phyloP scores from a whole-genome alignment of 2,329 filamentous ascomycete species.

The Endoconidiophora polonica region DNA sequence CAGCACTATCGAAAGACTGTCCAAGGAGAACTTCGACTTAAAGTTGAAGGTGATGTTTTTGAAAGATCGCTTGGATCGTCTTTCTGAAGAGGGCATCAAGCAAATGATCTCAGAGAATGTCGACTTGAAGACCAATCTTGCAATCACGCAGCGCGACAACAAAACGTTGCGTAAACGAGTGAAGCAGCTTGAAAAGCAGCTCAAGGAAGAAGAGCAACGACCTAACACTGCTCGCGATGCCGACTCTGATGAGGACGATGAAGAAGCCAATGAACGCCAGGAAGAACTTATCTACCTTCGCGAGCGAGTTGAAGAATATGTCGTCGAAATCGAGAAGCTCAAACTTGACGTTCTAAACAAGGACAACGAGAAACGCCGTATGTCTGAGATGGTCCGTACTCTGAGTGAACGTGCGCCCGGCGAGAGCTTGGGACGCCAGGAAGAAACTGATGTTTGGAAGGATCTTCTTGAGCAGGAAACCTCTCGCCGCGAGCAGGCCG shows the following conservation, averaged over 20 bases:
- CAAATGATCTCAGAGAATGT: slow-evolving; percentile 98
- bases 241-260: slow-evolving; percentile 41
- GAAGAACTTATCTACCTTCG: slow-evolving; percentile 74
- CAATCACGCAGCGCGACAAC: slow-evolving; percentile 80
- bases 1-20: slow-evolving; percentile 86
- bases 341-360: slow-evolving; percentile 60
- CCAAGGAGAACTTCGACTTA: slow-evolving; percentile 95
- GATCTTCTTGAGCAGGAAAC: slow-evolving; percentile 88
- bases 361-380: slow-evolving; percentile 71
- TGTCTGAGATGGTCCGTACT: slow-evolving; percentile 60
- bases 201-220: slow-evolving; percentile 45
- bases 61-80: slow-evolving; percentile 78
- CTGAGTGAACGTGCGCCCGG: slow-evolving; percentile 32
- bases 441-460: slow-evolving; percentile 77
- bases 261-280: slow-evolving; percentile 52
- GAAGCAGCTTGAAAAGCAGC: slow-evolving; percentile 70
- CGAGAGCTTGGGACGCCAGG: slow-evolving; percentile 36
- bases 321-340: slow-evolving; percentile 68
- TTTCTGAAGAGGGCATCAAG: slow-evolving; percentile 90
- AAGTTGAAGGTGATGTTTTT: slow-evolving; percentile 97
- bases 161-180: slow-evolving; percentile 65
- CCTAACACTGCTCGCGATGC: slow-evolving; percentile 42
- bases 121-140: slow-evolving; percentile 77
- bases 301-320: slow-evolving; percentile 71
- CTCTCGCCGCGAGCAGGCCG: slow-evolving; percentile 70